Evolutionary conservation across 345 rosid genomes (phyloP).

Genomic region (Clarkia xantiana): DNA sequence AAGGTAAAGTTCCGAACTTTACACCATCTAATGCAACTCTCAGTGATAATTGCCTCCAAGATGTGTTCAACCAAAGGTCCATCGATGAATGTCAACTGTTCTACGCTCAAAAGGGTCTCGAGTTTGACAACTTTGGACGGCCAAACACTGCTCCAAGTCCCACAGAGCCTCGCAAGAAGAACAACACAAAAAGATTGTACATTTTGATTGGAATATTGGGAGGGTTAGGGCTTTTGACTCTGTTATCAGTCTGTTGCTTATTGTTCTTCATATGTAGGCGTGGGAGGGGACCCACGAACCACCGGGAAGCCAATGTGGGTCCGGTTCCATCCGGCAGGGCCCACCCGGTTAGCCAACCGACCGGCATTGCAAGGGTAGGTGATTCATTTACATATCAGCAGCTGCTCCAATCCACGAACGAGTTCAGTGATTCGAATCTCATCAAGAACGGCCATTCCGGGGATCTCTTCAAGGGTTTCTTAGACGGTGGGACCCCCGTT

Average conservation of each 20-base stretch:
- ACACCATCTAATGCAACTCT: slow-evolving; percentile 35
- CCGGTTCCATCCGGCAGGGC: slow-evolving; percentile 34
- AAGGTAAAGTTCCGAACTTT: slow-evolving; percentile 67
- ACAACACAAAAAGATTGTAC: slow-evolving; percentile 27
- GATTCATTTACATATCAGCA: slow-evolving; percentile 62
- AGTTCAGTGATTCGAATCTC: slow-evolving; percentile 54
- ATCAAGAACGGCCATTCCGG: slow-evolving; percentile 93
- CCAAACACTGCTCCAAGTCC: slow-evolving; percentile 37
- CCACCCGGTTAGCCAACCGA: slow-evolving; percentile 30
- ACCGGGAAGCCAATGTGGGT: slow-evolving; percentile 39
- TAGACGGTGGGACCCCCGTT: slow-evolving; percentile 46
- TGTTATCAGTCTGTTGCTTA: slow-evolving; percentile 25
- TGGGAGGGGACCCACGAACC: slow-evolving; percentile 25
- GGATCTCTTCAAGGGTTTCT: slow-evolving; percentile 54
- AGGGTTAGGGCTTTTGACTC: slow-evolving; percentile 35
- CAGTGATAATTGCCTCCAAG: slow-evolving; percentile 57
- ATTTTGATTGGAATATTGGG: slow-evolving; percentile 61
- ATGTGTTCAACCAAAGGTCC: slow-evolving; percentile 42
- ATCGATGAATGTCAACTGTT: slow-evolving; percentile 42
- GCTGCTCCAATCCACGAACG: slow-evolving; percentile 58
- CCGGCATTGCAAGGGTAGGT: slow-evolving; percentile 57
- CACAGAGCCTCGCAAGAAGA: slow-evolving; percentile 20
- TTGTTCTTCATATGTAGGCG: slow-evolving; percentile 31
- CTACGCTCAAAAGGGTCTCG: slow-evolving; percentile 43
- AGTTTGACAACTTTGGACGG: slow-evolving; percentile 71